Evolutionary conservation across 768 basidiomycete species (phyloP), one percentile per base, ranked within the genome.

Genomic region (Clitopilus hobsonii): DNA sequence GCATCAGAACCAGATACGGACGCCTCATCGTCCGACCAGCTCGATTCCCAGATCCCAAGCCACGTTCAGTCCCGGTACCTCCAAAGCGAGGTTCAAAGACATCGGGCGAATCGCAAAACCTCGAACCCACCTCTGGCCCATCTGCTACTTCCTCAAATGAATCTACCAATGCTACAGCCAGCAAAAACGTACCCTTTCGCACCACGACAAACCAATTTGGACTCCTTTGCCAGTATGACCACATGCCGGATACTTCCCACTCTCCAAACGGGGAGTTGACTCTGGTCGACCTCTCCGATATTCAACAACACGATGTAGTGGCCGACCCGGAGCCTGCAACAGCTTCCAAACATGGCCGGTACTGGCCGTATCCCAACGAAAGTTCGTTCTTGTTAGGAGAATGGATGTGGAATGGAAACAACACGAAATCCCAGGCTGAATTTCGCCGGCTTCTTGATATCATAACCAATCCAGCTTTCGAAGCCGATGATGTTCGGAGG

Each of bases 361-460:
- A 53, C 20, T 20, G 38, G 23, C 54, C 54, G 1, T 57, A 58
- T 23, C 57, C 57, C 14, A 60, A 55, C 30, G 38, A 57, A 25
- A 57, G 38, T 29, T 55, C 52, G 5, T 61, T 58, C 30, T 7
- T 50, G 7, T 49, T 61, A 0, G 52, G 56, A 14, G 57, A 53
- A 10, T 61, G 60, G 57, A 54, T 29, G 36, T 61, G 60, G 54
- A 47, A 13, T 18, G 22, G 36, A 3, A 53, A 54, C 30, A 1
- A 24, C 3, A 49, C 53, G 26, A 56, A 56, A 23, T 60, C 56
- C 1, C 25, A 51, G 20, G 29, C 22, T 22, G 24, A 49, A 20
- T 58, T 61, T 41, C 52, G 41, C 26, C 13, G 28, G 3, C 52
- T 61, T 11, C n/a, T 61, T 1, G 26, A 59, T 22, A 58, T 59